A percentile compares a stretch with the other conserved stretches of the same genome.
Evolutionary conservation across 352 stramenopile genomes (phyloP).

Genomic region (Phytopythium boreale): DNA sequence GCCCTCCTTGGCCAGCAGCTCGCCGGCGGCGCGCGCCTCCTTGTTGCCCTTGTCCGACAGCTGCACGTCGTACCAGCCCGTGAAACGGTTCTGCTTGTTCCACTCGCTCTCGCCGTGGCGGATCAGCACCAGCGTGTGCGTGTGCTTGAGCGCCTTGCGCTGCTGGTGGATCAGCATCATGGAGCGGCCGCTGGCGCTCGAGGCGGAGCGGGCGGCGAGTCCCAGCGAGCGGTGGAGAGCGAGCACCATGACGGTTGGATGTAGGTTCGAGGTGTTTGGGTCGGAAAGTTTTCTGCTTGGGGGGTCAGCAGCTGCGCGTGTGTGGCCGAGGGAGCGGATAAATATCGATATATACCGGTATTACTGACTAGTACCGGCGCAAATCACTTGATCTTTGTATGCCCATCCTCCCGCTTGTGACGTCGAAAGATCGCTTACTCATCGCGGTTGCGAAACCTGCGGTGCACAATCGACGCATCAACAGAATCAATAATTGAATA

Average conservation of each 20-base stretch:
- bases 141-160: conserved; percentile 72
- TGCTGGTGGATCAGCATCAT: conserved; percentile 36
- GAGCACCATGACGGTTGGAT: conserved; percentile 40
- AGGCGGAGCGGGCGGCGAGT: conserved; percentile 28
- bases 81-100: conserved; percentile 95
- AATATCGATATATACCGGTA: neutral
- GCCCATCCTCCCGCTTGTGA: neutral
- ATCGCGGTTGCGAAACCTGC: neutral
- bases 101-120: conserved; percentile 94
- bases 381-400: conserved; percentile 1
- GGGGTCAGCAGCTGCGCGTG: conserved; percentile 4
- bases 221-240: conserved; percentile 50
- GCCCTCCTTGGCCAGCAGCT: conserved; percentile 89
- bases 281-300: conserved; percentile 26
- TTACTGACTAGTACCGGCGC: neutral
- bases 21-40: conserved; percentile 87
- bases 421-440: neutral
- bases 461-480: neutral
- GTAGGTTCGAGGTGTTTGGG: neutral
- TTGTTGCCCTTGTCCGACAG: conserved; percentile 89
- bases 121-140: conserved; percentile 90
- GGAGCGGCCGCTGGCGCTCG: conserved; percentile 14
- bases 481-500: neutral
- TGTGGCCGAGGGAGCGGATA: neutral
- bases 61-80: conserved; percentile 93